A percentile compares a stretch with the other conserved stretches of the same genome.
These are phyloP conservation scores for Neurospora pannonica DNA, from an alignment of 495 filamentous ascomycete genomes.

Conservation along the genomic window DNA sequence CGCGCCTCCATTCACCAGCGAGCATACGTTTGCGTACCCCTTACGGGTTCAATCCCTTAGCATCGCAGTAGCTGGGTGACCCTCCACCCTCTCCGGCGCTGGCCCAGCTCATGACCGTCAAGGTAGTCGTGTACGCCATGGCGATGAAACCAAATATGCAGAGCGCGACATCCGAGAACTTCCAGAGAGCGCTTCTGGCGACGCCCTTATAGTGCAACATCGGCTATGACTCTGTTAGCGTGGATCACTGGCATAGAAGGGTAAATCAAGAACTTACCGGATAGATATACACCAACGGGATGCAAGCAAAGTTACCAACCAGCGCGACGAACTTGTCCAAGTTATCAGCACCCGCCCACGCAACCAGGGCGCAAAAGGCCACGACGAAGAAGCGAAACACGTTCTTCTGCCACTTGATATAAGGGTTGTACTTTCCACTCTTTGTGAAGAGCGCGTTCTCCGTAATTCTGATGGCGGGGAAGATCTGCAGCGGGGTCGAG, in stretches of 20 bases:
- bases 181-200: constrained; percentile 52
- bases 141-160: constrained; percentile 72
- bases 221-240: constrained; percentile 46
- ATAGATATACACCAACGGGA: constrained; percentile 95
- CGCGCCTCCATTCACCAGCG: not conserved
- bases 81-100: constrained; percentile 25
- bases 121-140: constrained; percentile 80
- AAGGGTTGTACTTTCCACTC: constrained; percentile 90
- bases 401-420: constrained; percentile 99
- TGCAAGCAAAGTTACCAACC: constrained; percentile 94
- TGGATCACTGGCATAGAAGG: too few relatives aligned
- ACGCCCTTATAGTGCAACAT: constrained; percentile 79
- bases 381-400: constrained; percentile 88
- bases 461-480: constrained; percentile 83
- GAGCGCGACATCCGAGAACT: constrained; percentile 60
- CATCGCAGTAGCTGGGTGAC: constrained; percentile 42
- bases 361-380: constrained; percentile 70
- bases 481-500: constrained; percentile 89
- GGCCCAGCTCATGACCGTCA: constrained; percentile 81
- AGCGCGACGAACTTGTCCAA: constrained; percentile 95
- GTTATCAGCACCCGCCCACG: constrained; percentile 86
- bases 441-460: constrained; percentile 54
- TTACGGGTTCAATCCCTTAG: constrained; percentile 8
- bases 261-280: too few relatives aligned
- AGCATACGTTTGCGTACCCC: not conserved